Percentiles rank a stretch among this genome's conserved stretches.
Evolutionary conservation across 208 protist genomes (phyloP).

Genomic region (Leishmania mexicana): DNA sequence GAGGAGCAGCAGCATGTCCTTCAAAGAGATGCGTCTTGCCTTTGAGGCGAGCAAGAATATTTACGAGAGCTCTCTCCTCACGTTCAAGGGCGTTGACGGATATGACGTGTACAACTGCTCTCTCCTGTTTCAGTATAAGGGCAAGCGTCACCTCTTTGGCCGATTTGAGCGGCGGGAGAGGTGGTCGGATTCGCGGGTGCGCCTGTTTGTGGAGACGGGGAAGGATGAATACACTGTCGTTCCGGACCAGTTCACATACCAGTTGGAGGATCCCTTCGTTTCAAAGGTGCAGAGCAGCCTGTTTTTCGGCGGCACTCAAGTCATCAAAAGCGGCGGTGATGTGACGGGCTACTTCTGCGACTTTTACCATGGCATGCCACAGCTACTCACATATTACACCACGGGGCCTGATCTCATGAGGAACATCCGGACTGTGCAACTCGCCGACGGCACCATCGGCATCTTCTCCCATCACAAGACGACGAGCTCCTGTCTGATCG

Average conservation of each 20-base stretch:
- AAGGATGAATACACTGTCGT: constrained; percentile 48
- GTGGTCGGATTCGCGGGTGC: constrained; percentile 43
- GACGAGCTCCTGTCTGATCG: constrained; percentile 23
- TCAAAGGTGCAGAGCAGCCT: constrained; percentile 33
- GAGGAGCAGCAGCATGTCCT: not conserved
- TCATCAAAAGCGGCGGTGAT: constrained; percentile 28
- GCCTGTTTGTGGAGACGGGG: constrained; percentile 48
- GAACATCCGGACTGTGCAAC: constrained; percentile 38
- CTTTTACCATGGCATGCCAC: constrained; percentile 36
- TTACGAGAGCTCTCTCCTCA: constrained; percentile 42
- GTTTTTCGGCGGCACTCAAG: constrained; percentile 43
- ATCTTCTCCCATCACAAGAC: constrained; percentile 47
- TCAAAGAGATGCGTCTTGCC: constrained; percentile 19
- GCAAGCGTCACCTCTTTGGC: constrained; percentile 42
- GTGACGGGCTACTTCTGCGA: constrained; percentile 52
- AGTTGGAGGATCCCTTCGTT: constrained; percentile 50
- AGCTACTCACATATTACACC: constrained; percentile 29
- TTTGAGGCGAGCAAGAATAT: constrained; percentile 30
- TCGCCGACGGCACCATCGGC: constrained; percentile 33
- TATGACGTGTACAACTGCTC: constrained; percentile 57
- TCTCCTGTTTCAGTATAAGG: constrained; percentile 40
- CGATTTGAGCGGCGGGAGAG: constrained; percentile 37
- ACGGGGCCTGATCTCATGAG: constrained; percentile 47
- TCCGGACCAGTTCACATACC: constrained; percentile 25
- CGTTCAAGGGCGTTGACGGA: constrained; percentile 45